Evolutionary conservation across 495 filamentous ascomycete genomes (phyloP), one percentile per base, ranked within the genome.

Genomic region (Penicillium odoratum): DNA sequence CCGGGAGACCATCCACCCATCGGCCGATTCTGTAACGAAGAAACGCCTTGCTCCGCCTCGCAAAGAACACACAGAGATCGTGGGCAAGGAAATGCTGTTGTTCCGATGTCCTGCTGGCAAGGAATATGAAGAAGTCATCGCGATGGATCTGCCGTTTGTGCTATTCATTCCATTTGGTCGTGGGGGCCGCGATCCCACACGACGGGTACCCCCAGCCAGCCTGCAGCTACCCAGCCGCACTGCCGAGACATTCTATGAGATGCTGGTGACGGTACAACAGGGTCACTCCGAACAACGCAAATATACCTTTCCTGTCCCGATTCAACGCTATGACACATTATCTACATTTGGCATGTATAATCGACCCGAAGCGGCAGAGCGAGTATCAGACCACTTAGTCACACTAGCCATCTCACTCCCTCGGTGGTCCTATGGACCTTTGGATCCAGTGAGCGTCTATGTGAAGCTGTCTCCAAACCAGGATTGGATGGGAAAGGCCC

Each of bases 271-370:
- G 56, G 91, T 98, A 13, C 93, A 98, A 68, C 94, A 98, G 69
- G 90, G 92, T 7, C 85, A 84, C 47, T 81, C 85, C 55, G 85
- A 92, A 34, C 88, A 97, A 69, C 89, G 88, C 65, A 96, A 95
- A 77, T 94, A 93, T 66, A 74, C 87, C 7, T 96, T 97, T 60
- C 93, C 94, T 1, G 90, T 98, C 1, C 95, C 94, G 11, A 85
- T 98, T 59, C 82, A 86, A 59, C 83, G 94, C 61, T 98, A 97
- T 74, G 94, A 98, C 71, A 98, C 92, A 4, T 78, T 98, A 30
- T 97, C 93, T 25, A 98, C 94, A 31, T 98, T 98, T 73, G 95
- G 94, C 69, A 98, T 98, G 94, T 98, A 97, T 76, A 97, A 98
- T 74, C 87, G 92, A 29, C 94, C 92, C 9, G 94, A 97, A 71